phyloP scores from a whole-genome alignment of 352 stramenopile genomes.

The Globisporangium paddicum region DNA sequence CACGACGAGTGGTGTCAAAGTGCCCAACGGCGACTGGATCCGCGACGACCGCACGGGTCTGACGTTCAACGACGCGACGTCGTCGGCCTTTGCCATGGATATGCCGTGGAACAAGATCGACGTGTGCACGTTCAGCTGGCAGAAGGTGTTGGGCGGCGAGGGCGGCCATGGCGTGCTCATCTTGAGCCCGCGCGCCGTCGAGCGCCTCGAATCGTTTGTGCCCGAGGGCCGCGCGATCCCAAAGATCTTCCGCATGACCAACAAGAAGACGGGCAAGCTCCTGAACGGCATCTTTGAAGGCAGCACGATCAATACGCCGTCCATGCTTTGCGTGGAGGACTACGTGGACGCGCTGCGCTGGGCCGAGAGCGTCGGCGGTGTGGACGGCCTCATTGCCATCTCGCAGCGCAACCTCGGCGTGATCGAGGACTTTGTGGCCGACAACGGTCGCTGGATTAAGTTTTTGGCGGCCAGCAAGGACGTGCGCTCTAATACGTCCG shows the following conservation, averaged over 20 bases:
- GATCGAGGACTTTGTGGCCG: conserved; percentile 95
- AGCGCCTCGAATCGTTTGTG: conserved; percentile 95
- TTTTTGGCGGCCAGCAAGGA: conserved; percentile 94
- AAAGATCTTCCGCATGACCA: conserved; percentile 99
- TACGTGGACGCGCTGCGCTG: conserved; percentile 98
- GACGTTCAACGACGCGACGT: conserved; percentile 98
- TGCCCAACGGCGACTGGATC: conserved; percentile 97
- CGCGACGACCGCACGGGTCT: conserved; percentile 91
- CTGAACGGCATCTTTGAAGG: conserved; percentile 95
- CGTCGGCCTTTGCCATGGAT: conserved; percentile 98
- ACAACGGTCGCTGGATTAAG: conserved; percentile 95
- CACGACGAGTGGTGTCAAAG: conserved; percentile 96
- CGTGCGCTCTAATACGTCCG: conserved; percentile 95
- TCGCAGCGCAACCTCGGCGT: conserved; percentile 94
- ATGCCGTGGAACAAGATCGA: conserved; percentile 99
- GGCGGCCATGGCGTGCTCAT: conserved; percentile 97
- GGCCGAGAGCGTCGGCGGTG: conserved; percentile 93
- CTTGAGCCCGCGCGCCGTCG: conserved; percentile 93
- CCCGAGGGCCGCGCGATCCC: conserved; percentile 90
- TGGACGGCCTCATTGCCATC: conserved; percentile 91
- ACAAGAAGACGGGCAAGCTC: conserved; percentile 94
- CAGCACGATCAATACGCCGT: conserved; percentile 99
- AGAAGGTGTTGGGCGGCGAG: conserved; percentile 99
- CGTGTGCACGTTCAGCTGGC: conserved; percentile 99
- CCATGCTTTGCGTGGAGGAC: conserved; percentile 99